Conservation (phyloP, 2,329 filamentous ascomycete genomes). For the Pyricularia sp. region DNA sequence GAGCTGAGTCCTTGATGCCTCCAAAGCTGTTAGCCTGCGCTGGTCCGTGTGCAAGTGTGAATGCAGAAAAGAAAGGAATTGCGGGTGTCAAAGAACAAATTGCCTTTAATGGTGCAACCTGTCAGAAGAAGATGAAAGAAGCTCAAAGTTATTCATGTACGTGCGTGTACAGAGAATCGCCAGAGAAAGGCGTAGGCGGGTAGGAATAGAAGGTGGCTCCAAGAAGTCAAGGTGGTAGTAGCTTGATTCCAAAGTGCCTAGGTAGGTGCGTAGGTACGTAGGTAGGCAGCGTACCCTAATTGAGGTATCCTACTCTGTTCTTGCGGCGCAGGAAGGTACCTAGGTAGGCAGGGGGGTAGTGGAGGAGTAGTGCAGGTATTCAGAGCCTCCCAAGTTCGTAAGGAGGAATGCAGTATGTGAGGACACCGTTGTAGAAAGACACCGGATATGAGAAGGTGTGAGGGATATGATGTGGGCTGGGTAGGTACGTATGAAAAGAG, state of each 20-base stretch:
- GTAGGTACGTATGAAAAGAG: background rate
- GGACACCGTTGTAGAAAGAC: background rate
- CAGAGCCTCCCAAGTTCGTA: background rate
- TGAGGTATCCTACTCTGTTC: background rate
- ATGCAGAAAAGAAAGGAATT: background rate
- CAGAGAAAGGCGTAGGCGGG: background rate
- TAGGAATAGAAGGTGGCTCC: background rate
- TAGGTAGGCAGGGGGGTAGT: background rate
- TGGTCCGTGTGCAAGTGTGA: background rate
- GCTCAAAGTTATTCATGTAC: background rate
- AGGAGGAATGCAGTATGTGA: background rate
- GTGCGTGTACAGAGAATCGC: background rate
- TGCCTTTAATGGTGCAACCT: background rate
- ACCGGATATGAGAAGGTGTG: background rate
- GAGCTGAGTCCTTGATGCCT: background rate
- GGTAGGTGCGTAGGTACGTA: no score
- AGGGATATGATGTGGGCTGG: no score
- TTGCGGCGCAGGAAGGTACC: background rate
- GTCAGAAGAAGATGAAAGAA: background rate
- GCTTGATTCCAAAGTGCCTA: background rate
- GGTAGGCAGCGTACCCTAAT: no score
- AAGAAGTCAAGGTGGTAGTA: background rate
- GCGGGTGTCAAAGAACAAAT: background rate
- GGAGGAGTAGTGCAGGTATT: background rate
- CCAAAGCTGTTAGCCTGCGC: background rate